Evolutionary conservation across 192 early-diverging fungal genomes (phyloP).

Genomic region (Entomortierella chlamydospora): DNA sequence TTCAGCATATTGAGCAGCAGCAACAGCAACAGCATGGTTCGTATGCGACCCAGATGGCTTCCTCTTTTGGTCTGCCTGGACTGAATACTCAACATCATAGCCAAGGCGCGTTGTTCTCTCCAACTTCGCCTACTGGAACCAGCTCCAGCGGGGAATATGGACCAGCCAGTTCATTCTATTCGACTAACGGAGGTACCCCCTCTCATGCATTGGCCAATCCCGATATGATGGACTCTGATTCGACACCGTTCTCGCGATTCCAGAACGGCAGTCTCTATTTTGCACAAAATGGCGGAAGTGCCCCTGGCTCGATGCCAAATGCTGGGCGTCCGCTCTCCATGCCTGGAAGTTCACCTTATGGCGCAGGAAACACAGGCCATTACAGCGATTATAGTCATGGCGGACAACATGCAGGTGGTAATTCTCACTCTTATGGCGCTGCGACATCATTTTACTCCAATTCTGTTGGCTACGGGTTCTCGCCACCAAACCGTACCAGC

Average conservation of each 20-base stretch:
- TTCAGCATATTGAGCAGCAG: slow-evolving; percentile 46
- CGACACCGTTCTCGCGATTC: slow-evolving; percentile 33
- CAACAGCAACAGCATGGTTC: slow-evolving; percentile 31
- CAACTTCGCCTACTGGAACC: slow-evolving; percentile 40
- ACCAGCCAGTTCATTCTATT: slow-evolving; percentile 30
- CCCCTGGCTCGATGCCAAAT: slow-evolving; percentile 1
- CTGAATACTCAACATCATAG: slow-evolving; percentile 46
- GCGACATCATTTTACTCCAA: slow-evolving; percentile 23
- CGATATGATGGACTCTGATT: slow-evolving; percentile 29
- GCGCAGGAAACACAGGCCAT: slow-evolving; percentile 17
- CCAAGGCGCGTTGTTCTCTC: slow-evolving; percentile 34
- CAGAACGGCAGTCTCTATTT: slow-evolving; percentile 36
- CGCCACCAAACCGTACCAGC: slow-evolving; percentile 7
- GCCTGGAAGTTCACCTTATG: slow-evolving; percentile 28
- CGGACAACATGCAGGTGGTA: not conserved
- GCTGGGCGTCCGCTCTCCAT: slow-evolving; percentile 30
- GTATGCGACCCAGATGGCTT: slow-evolving; percentile 24
- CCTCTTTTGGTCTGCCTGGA: slow-evolving; percentile 30
- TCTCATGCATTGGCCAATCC: slow-evolving; percentile 10
- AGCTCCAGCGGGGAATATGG: slow-evolving; percentile 33
- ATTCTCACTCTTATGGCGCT: slow-evolving; percentile 29
- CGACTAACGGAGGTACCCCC: slow-evolving; percentile 10
- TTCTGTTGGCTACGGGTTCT: slow-evolving; percentile 24
- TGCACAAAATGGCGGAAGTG: slow-evolving; percentile 18
- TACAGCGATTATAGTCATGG: slow-evolving; percentile 36